phyloP scores from a whole-genome alignment of 495 filamentous ascomycete species.

The Annulohypoxylon moriforme region DNA sequence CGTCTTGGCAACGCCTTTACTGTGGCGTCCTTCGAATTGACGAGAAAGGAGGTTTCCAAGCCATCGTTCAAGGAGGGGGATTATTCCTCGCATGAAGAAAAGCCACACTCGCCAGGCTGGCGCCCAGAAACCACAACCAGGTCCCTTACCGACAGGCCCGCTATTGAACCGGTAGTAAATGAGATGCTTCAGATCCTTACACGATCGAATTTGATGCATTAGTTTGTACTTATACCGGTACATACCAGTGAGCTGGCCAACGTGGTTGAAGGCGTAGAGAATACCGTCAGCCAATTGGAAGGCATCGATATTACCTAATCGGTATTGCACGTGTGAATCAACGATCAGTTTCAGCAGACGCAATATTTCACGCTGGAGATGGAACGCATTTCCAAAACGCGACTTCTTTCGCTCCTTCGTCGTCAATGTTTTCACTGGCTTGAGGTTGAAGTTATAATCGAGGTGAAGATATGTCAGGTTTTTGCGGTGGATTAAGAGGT shows the following conservation, averaged over 20 bases:
- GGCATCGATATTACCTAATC: constrained; percentile 97
- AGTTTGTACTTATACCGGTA: constrained; percentile 99
- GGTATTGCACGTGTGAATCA: constrained; percentile 98
- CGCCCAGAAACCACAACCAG: constrained; percentile 99
- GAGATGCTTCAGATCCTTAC: constrained; percentile 98
- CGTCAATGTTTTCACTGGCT: constrained; percentile 98
- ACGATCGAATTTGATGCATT: constrained; percentile 99
- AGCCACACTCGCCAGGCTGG: constrained; percentile 99
- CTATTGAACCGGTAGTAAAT: constrained; percentile 99
- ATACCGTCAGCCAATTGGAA: constrained; percentile 99
- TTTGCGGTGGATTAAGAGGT: constrained; percentile 97
- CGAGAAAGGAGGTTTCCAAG: constrained; percentile 95
- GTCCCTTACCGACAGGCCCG: constrained; percentile 96
- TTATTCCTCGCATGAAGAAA: constrained; percentile 99
- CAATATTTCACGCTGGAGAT: constrained; percentile 99
- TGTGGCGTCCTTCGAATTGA: constrained; percentile 98
- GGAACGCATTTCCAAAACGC: constrained; percentile 98
- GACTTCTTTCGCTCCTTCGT: constrained; percentile 99
- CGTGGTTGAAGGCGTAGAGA: constrained; percentile 98
- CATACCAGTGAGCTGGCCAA: constrained; percentile 99
- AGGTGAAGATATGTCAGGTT: constrained; percentile 98
- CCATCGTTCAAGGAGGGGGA: constrained; percentile 96
- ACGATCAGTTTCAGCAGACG: constrained; percentile 98
- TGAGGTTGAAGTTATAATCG: constrained; percentile 99
- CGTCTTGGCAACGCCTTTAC: constrained; percentile 99